Conservation (phyloP, 2,329 filamentous ascomycete species). For the Penicillium sp. region DNA sequence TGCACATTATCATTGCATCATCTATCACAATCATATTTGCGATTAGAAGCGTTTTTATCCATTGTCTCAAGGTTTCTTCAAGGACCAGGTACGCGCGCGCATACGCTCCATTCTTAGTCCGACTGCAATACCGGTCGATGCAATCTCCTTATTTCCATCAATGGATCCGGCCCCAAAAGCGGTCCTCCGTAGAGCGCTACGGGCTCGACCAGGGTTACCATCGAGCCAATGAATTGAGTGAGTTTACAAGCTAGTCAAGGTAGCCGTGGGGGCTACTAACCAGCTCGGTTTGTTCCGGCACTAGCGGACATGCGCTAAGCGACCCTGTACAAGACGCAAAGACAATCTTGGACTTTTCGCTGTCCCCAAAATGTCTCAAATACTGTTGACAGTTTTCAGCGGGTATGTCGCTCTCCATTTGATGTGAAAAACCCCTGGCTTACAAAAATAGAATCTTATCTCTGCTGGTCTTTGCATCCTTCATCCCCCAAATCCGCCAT, state of each 20-base stretch:
- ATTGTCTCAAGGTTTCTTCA: too few species aligned
- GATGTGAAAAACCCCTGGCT: not conserved
- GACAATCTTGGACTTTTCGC: not conserved
- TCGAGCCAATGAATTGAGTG: not conserved
- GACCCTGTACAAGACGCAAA: not conserved
- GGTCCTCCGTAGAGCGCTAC: too few species aligned
- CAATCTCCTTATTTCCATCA: too few species aligned
- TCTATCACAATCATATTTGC: not conserved
- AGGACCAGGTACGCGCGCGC: too few species aligned
- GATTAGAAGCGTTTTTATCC: too few species aligned
- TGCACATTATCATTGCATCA: not conserved
- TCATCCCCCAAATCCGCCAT: not conserved
- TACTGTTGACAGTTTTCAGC: not conserved
- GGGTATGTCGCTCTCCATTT: not conserved
- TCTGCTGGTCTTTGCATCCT: not conserved
- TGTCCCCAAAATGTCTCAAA: not conserved
- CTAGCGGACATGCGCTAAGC: not conserved
- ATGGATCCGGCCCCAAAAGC: not conserved
- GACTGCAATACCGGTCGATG: too few species aligned
- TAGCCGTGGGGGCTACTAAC: not conserved
- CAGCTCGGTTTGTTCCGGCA: not conserved
- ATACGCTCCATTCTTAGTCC: too few species aligned
- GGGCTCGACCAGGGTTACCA: not conserved
- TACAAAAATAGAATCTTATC: not conserved
- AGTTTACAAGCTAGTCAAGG: too few species aligned